Base-by-base conservation (phyloP, 2,329 filamentous ascomycete genomes). In the Venturia carpophila region DNA sequence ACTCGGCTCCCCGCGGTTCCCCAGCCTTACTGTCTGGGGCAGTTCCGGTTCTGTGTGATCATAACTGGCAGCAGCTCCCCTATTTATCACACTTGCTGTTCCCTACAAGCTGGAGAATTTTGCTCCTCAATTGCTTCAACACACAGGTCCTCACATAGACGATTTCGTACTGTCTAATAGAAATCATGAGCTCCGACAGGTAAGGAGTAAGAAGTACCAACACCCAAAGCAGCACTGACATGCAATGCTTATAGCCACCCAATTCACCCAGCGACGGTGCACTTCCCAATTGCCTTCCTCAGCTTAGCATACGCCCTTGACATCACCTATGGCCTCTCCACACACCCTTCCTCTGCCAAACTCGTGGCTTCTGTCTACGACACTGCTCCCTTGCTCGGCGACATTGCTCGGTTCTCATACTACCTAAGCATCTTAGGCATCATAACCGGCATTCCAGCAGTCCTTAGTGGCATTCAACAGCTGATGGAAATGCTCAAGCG, bases 221-320 rank as follows among this genome's bases (percentile, higher is more conserved):
- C 19, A 7, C 37, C 37, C 17, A 5, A 43, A 3, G 37, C 56
- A n/a, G 17, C 19, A n/a, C 45, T 63, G 17, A 63, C 24, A 49
- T 17, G 11, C n/a, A 39, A 27, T 49, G 21, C 1, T 49, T 11
- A 24, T 52, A 76, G 74, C 66, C 77, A 79, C 68, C 79, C 79
- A 64, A 70, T 73, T 52, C 79, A 81, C 69, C 78, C 78, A 61
- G 77, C 78, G 34, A 71, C 75, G 13, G 77, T 80, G 56, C 79
- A 81, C 71, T 79, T 79, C 70, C 79, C 79, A 24, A 74, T 81
- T 64, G 74, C 78, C 64, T 75, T 75, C 61, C 69, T 71, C 9
- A 73, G 74, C 52, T 66, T 76, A 4, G 75, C 74, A 64, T 73
- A 74, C 64, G 71, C 71, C 1, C 67, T 77, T 17, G 69, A 75